Evolutionary conservation across 75 land plant genomes (phyloP).

Genomic region (Picea sitchensis): DNA sequence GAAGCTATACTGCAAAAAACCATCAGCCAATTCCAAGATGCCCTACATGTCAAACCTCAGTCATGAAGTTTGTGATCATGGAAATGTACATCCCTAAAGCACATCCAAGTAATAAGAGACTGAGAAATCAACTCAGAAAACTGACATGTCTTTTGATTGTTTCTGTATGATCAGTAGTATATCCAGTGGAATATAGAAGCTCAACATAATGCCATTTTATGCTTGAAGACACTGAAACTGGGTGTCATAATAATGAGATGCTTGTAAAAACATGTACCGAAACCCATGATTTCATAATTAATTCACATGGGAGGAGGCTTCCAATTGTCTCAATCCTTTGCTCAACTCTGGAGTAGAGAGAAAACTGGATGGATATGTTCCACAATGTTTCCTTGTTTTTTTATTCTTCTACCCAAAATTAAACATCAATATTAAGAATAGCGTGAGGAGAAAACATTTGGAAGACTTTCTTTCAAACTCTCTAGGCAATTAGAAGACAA

Average conservation of each 20-base stretch:
- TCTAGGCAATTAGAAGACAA: background rate
- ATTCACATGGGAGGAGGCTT: background rate
- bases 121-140: background rate
- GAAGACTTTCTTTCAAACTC: background rate
- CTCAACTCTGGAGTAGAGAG: background rate
- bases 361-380: background rate
- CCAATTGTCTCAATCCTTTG: background rate
- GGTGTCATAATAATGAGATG: background rate
- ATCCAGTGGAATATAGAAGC: background rate
- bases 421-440: background rate
- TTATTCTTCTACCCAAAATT: background rate
- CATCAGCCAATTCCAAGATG: background rate
- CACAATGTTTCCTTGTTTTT: background rate
- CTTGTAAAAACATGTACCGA: background rate
- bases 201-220: background rate
- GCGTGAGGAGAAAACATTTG: background rate
- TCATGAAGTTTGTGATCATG: conserved; percentile 10
- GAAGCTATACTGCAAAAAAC: background rate
- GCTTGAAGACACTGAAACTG: background rate
- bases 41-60: conserved; percentile 9
- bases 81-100: conserved; percentile 5
- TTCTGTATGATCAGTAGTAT: background rate
- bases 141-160: background rate
- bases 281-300: background rate
- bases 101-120: conserved; percentile 3